Conservation (phyloP, 2,329 filamentous ascomycete genomes). For the Sporothrix brunneoviolacea region DNA sequence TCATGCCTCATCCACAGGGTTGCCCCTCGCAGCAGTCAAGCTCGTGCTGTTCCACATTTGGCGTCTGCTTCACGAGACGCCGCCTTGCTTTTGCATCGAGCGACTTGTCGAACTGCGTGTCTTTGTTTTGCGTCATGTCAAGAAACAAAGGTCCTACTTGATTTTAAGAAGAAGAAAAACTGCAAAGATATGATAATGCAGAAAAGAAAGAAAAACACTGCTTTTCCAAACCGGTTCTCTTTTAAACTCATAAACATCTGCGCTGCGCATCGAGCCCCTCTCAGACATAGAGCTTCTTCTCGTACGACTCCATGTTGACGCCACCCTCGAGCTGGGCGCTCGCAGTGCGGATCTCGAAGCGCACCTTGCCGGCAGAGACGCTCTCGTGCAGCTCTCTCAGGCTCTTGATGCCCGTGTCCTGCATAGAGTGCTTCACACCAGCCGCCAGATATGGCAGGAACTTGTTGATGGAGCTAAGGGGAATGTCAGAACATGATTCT, state of each 20-base stretch:
- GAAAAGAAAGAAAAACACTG: neutral
- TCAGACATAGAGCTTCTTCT: constrained; percentile 97
- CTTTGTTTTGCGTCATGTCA: neutral
- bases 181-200: neutral
- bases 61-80: no score
- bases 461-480: constrained; percentile 73
- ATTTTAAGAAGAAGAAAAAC: no score
- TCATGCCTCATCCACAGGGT: neutral
- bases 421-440: constrained; percentile 93
- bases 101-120: neutral
- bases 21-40: no score
- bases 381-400: constrained; percentile 68
- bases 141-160: no score
- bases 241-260: neutral
- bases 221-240: neutral
- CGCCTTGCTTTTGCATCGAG: no score
- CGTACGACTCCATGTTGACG: constrained; percentile 97
- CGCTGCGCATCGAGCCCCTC: neutral
- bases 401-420: constrained; percentile 86
- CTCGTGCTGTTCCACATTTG: no score
- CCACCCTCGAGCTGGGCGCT: constrained; percentile 95
- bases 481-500: neutral
- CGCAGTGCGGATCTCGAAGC: constrained; percentile 90
- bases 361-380: constrained; percentile 66
- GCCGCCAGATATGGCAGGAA: constrained; percentile 94